Percentiles rank a stretch among this genome's conserved stretches.
Conservation (phyloP, 768 basidiomycete genomes). For the Albatrellus ellisii region DNA sequence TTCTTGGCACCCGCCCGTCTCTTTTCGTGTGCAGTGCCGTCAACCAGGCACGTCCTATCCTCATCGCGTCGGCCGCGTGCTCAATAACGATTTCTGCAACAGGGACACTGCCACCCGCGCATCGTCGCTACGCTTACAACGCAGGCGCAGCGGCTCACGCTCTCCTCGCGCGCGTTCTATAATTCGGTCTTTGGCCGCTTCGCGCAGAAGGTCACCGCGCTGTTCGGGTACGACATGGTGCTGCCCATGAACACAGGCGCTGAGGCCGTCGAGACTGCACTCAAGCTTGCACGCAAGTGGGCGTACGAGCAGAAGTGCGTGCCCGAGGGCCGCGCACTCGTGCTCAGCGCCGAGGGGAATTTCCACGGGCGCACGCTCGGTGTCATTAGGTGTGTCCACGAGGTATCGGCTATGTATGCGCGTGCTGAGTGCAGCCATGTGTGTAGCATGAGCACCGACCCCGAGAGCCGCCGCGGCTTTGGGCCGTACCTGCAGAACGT, state of each 20-base stretch:
- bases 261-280: constrained; percentile 93
- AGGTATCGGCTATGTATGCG: constrained; percentile 5
- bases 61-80: not conserved
- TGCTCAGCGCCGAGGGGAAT: constrained; percentile 79
- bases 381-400: constrained; percentile 49
- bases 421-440: not conserved
- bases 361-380: constrained; percentile 94
- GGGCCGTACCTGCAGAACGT: constrained; percentile 84
- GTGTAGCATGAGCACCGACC: constrained; percentile 85
- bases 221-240: constrained; percentile 91
- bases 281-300: constrained; percentile 97
- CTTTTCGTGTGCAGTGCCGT: constrained; percentile 43
- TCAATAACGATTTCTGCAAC: constrained; percentile 5
- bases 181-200: constrained; percentile 87
- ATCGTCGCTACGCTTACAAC: constrained; percentile 71
- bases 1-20: constrained; percentile 4
- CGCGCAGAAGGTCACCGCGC: constrained; percentile 67
- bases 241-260: constrained; percentile 99
- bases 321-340: constrained; percentile 68
- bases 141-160: constrained; percentile 83
- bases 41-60: constrained; percentile 50
- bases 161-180: constrained; percentile 95
- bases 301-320: constrained; percentile 83
- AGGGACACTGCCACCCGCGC: constrained; percentile 88
- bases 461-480: constrained; percentile 75